Base-by-base conservation (phyloP, 2,329 filamentous ascomycete genomes). In the Colletotrichum chlorophyti region DNA sequence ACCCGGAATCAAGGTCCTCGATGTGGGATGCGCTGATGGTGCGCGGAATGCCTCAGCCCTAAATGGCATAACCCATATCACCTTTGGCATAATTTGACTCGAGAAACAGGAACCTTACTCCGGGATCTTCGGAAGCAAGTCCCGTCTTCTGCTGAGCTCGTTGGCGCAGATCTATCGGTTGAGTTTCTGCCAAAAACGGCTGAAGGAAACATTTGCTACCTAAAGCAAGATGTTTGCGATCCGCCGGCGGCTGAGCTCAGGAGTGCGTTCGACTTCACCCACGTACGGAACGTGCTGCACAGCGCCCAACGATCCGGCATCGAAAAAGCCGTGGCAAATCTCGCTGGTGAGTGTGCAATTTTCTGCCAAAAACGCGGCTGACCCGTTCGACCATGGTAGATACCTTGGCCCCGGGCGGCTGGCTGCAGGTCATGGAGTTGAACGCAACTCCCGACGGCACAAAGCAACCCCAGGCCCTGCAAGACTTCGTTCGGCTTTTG, bases 11-110 rank as follows among this genome's bases (percentile, higher is more conserved):
- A 59, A 49, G 40, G 31, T 63, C 26, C 54, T 63, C 11, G 61
- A 63, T 31, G 45, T 63, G 42, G 61, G 61, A 11, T 63, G 61
- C 38, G 61, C 61, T 9, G 61, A 63, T 42, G 61, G 59, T 62
- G 42, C 31, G 54, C 19, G 10, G 17, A 4, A n/a, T 6, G 8
- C 14, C 19, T 3, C 26, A 12, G 19, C 26, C 11, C 14, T 21
- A 2, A 10, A 6, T 34, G 5, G 14, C 15, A 32, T 3, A 12
- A 43, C 3, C 10, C 8, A 26, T 6, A 6, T 12, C 10, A 26
- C 17, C 5, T 23, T 19, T n/a, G n/a, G n/a, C n/a, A n/a, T 12
- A 12, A 21, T 12, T 27, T 52, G 38, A 45, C 26, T 38, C 47
- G 32, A 41, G 11, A 17, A 11, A 9, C 10, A 63, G 61, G 61